Conservation (phyloP, 208 protist species). For the Entamoeba moshkovskii region DNA sequence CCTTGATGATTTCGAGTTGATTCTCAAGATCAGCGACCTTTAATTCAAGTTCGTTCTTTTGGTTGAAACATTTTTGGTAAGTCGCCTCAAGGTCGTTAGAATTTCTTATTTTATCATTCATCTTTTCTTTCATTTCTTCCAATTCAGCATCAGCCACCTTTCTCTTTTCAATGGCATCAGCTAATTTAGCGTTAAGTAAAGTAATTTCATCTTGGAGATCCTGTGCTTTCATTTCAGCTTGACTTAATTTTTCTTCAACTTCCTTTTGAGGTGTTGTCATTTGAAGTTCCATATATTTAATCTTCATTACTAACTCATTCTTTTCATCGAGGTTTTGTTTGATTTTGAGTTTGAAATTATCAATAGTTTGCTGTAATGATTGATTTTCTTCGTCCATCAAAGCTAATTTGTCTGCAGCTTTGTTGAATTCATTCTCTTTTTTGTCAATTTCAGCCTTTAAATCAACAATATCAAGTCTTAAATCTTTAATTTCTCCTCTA, state of each 20-base stretch:
- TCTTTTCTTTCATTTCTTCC: neutral
- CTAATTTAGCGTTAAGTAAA: neutral
- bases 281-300: neutral
- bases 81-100: neutral
- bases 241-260: neutral
- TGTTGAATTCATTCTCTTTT: neutral
- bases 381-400: neutral
- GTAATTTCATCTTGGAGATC: neutral
- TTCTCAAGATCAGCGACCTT: neutral
- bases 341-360: neutral
- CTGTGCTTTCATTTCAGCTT: neutral
- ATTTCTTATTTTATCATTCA: neutral
- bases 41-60: neutral
- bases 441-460: neutral
- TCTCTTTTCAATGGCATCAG: neutral
- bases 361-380: neutral
- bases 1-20: neutral
- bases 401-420: neutral
- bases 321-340: neutral
- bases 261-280: neutral
- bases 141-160: neutral
- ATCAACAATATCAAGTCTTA: neutral
- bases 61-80: neutral
- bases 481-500: neutral
- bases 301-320: neutral